Evolutionary conservation across 345 rosid species (phyloP).

Genomic region (Populus simonii): DNA sequence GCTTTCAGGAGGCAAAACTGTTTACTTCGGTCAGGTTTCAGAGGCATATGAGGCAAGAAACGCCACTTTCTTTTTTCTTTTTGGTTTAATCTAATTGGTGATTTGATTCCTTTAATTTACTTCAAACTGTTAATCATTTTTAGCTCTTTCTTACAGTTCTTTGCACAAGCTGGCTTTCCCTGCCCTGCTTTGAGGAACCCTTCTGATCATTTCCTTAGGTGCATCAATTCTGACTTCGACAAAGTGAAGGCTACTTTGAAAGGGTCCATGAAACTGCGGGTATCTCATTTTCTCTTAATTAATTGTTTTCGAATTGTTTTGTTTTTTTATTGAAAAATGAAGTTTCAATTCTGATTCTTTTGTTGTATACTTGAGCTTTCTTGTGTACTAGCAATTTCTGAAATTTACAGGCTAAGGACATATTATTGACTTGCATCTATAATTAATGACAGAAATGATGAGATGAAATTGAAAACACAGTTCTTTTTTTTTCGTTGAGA

Average conservation of each 20-base stretch:
- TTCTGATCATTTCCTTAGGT: conserved; percentile 92
- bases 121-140: background rate
- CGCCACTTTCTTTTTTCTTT: background rate
- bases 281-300: conserved; percentile 15
- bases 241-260: conserved; percentile 89
- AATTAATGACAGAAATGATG: too few relatives aligned
- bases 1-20: conserved; percentile 91
- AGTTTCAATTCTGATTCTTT: too few relatives aligned
- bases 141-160: conserved; percentile 50
- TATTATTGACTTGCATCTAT: too few relatives aligned
- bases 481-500: too few relatives aligned
- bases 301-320: too few relatives aligned
- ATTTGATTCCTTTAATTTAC: background rate
- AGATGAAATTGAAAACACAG: too few relatives aligned
- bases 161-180: conserved; percentile 94
- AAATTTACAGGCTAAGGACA: too few relatives aligned
- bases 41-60: conserved; percentile 77
- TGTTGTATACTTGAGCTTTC: too few relatives aligned
- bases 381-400: too few relatives aligned
- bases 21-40: conserved; percentile 80
- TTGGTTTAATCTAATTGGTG: background rate
- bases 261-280: conserved; percentile 90
- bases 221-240: conserved; percentile 89
- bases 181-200: conserved; percentile 95
- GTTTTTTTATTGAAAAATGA: too few relatives aligned